Conservation (phyloP, 169 alveolate genomes). For the Eimeria zaria region DNA sequence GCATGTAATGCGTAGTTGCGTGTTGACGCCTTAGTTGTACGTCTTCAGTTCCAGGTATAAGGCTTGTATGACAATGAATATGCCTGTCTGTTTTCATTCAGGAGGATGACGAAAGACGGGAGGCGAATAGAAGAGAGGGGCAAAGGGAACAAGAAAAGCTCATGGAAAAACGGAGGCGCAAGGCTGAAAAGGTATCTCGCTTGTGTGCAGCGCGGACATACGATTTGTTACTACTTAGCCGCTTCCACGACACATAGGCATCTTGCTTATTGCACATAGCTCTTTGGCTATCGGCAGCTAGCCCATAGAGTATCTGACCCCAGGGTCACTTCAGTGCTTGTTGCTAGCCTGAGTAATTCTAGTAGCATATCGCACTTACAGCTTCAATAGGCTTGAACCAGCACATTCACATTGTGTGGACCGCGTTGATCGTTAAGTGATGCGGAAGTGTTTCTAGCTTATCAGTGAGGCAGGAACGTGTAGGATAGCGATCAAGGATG, state of each 20-base stretch:
- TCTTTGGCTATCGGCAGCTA: background rate
- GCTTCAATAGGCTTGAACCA: background rate
- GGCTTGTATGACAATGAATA: no score
- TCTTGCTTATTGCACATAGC: background rate
- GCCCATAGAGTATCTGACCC: background rate
- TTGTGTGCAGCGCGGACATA: background rate
- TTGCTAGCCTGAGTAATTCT: background rate
- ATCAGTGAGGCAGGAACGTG: background rate
- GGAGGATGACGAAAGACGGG: background rate
- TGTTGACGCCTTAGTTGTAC: background rate
- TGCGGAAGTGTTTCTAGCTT: background rate
- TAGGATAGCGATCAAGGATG: background rate
- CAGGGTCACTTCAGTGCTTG: background rate
- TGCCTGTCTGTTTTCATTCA: background rate
- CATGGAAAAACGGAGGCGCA: background rate
- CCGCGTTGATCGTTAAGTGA: background rate
- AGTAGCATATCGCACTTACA: background rate
- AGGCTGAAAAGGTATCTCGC: background rate
- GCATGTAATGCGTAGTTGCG: background rate
- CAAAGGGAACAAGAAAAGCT: background rate
- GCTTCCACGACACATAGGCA: background rate
- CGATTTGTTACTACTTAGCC: background rate
- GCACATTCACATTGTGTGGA: background rate
- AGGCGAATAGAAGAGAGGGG: background rate
- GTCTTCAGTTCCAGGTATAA: background rate